phyloP scores from a whole-genome alignment of 495 filamentous ascomycete species.

The Penicillium mononematosum region DNA sequence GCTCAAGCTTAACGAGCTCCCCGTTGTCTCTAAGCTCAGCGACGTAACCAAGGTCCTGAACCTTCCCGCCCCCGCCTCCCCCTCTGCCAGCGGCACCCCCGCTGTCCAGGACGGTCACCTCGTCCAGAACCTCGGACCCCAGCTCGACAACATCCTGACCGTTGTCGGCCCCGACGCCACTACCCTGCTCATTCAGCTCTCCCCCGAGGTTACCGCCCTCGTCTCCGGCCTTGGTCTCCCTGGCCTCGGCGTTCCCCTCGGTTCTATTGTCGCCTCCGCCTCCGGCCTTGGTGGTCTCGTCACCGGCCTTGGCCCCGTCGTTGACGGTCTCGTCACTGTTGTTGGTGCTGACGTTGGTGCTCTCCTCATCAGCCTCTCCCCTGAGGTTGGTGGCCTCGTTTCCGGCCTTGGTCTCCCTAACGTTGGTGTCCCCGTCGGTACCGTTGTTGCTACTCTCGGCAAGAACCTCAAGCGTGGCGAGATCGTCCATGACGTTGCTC shows the following conservation, averaged over 20 bases:
- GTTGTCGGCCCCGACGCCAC: slow-evolving; percentile 32
- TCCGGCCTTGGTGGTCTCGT: slow-evolving; percentile 31
- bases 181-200: slow-evolving; percentile 35
- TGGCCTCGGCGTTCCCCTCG: slow-evolving; percentile 30
- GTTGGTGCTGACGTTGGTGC: slow-evolving; percentile 21
- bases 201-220: slow-evolving; percentile 35
- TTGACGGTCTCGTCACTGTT: slow-evolving; percentile 32
- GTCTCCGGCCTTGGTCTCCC: slow-evolving; percentile 34
- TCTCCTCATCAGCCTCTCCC: slow-evolving; percentile 20
- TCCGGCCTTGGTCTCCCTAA: slow-evolving; percentile 20
- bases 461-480: slow-evolving; percentile 29
- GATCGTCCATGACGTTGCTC: slow-evolving; percentile 36
- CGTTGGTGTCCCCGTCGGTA: slow-evolving; percentile 18
- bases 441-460: slow-evolving; percentile 25
- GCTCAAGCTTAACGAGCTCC: slow-evolving; percentile 22
- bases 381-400: slow-evolving; percentile 16
- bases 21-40: slow-evolving; percentile 25
- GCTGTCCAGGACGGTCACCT: slow-evolving; percentile 35
- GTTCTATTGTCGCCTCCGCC: slow-evolving; percentile 31
- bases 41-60: slow-evolving; percentile 25
- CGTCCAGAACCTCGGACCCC: slow-evolving; percentile 31
- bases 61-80: slow-evolving; percentile 18
- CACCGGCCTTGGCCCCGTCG: slow-evolving; percentile 29
- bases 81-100: slow-evolving; percentile 24
- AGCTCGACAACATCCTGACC: slow-evolving; percentile 33